Evolutionary conservation across 768 basidiomycete genomes (phyloP), one percentile per base, ranked within the genome.

Genomic region (Suillus sp.): DNA sequence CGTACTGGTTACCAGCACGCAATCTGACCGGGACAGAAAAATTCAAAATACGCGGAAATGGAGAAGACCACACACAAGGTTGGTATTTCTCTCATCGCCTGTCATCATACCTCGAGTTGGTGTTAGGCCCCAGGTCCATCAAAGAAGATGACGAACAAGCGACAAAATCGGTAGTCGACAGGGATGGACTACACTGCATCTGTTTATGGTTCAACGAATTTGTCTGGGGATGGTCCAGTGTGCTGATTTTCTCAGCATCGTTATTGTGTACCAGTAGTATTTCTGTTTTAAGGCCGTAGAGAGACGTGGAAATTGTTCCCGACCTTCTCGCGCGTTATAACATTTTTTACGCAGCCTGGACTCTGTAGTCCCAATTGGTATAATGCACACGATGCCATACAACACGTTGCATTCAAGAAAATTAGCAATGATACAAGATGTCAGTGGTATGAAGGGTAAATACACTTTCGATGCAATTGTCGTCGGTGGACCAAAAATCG

Each of bases 41-140:
- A 70, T 27, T 61, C 59, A 42, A 76, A 68, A 59, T 60, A 47
- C 22, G 42, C 51, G 14, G 67, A 64, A 20, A 40, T 42, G 54
- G 72, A 72, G 40, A 64, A 57, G 16, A 32, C 47, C 38, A 57
- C 59, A 58, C 68, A 71, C 62, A 69, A 72, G 73, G 73, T 74
- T 65, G 47, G 62, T 54, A 38, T 64, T 43, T 22, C 18, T 18
- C 13, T 7, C n/a, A 5, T 48, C 50, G 53, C 35, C 5, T 42
- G 18, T 62, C 55, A 59, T 43, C 38, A 30, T 22, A 53, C 55
- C 54, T 61, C 25, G 60, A 62, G 55, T 51, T 66, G 63, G 55
- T 48, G 5, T 4, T 59, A 61, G 45, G 51, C 27, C 35, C 47
- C 69, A 25, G 43, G 61, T 38, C 53, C 63, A 18, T 55, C 55